Conservation (phyloP, 2,329 filamentous ascomycete species). For the Claviceps fusiformis region DNA sequence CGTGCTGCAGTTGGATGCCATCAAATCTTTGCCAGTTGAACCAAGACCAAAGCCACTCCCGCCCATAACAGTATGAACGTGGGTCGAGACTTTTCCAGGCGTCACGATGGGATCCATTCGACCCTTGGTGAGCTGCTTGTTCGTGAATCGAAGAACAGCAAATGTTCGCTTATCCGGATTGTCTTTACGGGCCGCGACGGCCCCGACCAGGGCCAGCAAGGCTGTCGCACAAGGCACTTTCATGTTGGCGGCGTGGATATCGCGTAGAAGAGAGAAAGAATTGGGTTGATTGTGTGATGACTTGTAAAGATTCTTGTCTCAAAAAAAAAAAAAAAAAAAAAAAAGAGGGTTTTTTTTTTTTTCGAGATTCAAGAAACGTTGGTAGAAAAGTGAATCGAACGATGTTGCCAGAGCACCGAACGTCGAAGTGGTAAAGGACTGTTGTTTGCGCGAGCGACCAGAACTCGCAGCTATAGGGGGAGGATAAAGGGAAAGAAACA, state of each 20-base stretch:
- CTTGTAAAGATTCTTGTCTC: too few species aligned
- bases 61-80: conserved; percentile 60
- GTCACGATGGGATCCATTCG: conserved; percentile 55
- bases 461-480: conserved; percentile 10
- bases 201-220: conserved; percentile 25
- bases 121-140: conserved; percentile 47
- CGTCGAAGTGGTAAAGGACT: conserved; percentile 13
- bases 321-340: too few species aligned
- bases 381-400: not conserved
- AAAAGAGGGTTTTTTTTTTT: not conserved
- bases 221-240: conserved; percentile 19
- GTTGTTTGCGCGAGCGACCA: conserved; percentile 10
- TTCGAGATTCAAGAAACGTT: conserved; percentile 2
- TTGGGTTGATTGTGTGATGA: not conserved
- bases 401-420: conserved; percentile 23
- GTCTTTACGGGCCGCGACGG: conserved; percentile 26
- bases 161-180: conserved; percentile 36
- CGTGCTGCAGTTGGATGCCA: conserved; percentile 54
- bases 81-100: conserved; percentile 42
- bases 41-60: conserved; percentile 52
- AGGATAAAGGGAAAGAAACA: conserved; percentile 18
- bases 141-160: conserved; percentile 59
- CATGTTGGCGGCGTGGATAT: conserved; percentile 16
- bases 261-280: not conserved
- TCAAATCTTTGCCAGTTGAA: conserved; percentile 46